Conservation (phyloP, 23 red algal genomes). For the Pyropia yezoensis region DNA sequence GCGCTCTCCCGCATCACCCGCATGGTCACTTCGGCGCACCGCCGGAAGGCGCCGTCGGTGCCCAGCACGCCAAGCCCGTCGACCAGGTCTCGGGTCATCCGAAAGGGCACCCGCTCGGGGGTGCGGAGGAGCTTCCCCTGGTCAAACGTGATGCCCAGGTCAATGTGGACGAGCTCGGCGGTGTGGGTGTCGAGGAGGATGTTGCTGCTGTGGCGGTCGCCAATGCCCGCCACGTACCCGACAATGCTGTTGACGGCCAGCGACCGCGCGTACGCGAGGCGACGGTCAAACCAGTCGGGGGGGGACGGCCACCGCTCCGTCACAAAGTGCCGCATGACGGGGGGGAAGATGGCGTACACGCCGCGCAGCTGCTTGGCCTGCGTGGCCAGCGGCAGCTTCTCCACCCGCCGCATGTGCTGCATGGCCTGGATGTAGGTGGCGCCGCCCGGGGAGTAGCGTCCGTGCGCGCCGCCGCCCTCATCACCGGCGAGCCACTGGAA, state of each 20-base stretch:
- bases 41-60: constrained; percentile 87
- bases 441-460: not conserved
- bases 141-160: constrained; percentile 92
- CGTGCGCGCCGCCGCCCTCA: constrained; percentile 1
- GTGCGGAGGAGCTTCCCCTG: constrained; percentile 66
- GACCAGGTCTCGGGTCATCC: constrained; percentile 86
- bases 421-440: no score
- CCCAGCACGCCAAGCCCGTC: constrained; percentile 83
- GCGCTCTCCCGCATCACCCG: constrained; percentile 65
- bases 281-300: constrained; percentile 67
- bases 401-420: not conserved
- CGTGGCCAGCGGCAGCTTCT: not conserved
- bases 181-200: constrained; percentile 75
- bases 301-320: constrained; percentile 52
- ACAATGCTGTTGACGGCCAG: constrained; percentile 88
- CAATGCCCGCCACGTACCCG: constrained; percentile 88
- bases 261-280: constrained; percentile 79
- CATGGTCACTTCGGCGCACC: constrained; percentile 68
- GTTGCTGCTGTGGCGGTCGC: constrained; percentile 90
- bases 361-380: not conserved
- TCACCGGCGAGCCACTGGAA: not conserved
- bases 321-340: constrained; percentile 67
- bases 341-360: constrained; percentile 18
- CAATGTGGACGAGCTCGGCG: constrained; percentile 89
- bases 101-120: constrained; percentile 91